Conservation (phyloP, 2,329 filamentous ascomycete species). For the Chlorencoelia australis region DNA sequence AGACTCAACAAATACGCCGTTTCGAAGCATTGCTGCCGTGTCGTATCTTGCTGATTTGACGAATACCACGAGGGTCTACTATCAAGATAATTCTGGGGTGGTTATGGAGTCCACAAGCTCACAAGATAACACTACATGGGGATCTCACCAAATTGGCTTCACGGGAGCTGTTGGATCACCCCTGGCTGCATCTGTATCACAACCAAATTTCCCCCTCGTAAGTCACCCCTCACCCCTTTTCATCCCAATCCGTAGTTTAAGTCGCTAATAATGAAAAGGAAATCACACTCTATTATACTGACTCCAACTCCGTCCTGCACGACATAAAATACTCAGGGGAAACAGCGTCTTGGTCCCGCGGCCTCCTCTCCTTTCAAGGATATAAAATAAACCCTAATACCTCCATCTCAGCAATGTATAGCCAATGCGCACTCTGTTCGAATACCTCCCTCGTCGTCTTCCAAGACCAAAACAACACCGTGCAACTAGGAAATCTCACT, state of each 20-base stretch:
- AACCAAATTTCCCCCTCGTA: conserved; percentile 4
- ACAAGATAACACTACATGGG: conserved; percentile 6
- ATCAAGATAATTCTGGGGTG: conserved; percentile 8
- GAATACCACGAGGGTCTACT: conserved; percentile 11
- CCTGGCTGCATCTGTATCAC: conserved; percentile 12
- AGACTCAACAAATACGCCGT: neutral
- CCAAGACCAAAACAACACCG: conserved; percentile 9
- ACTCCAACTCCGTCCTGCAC: conserved; percentile 8
- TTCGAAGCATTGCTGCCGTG: conserved; percentile 10
- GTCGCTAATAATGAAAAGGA: conserved; percentile 6
- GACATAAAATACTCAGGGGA: conserved; percentile 10
- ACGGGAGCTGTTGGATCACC: conserved; percentile 6
- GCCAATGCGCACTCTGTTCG: conserved; percentile 9
- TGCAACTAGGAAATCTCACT: conserved; percentile 11
- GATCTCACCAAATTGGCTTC: conserved; percentile 4
- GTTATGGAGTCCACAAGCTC: conserved; percentile 9
- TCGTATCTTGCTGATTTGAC: conserved; percentile 5
- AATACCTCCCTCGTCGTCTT: conserved; percentile 10
- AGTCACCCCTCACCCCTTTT: neutral
- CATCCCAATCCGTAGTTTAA: no score
- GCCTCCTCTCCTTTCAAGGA: conserved; percentile 5
- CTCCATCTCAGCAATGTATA: conserved; percentile 10
- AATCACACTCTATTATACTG: conserved; percentile 12
- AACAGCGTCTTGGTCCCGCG: conserved; percentile 7
- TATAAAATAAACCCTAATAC: conserved; percentile 6